Evolutionary conservation across 208 protist genomes (phyloP), one percentile per base, ranked within the genome.

Genomic region (Herpetomonas samuelpessoai): DNA sequence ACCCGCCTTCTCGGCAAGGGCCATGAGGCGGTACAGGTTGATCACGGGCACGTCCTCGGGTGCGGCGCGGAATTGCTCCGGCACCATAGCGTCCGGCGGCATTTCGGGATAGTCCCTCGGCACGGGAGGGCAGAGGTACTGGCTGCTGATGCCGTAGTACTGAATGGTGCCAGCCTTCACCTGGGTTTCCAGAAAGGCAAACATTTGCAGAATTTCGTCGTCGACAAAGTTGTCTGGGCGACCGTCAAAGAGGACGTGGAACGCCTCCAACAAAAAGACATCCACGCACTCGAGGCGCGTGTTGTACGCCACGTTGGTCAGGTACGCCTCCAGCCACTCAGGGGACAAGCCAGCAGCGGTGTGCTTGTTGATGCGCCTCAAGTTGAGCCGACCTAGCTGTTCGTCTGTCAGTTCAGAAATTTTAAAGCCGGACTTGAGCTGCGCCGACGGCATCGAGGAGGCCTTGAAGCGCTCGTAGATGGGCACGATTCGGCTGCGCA

Each of bases 391-490:
- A 26, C 74, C 62, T 51, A 95, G 65, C 65, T 95, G 85, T 14
- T 81, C 73, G 57, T 90, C 83, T 18, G 57, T 83, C 51, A 95
- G 65, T 54, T 95, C 85, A 49, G 68, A 83, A 41, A 92, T 84
- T 51, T 74, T 73, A 57, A 95, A 95, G n/a, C 85, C 88, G 1
- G 79, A 71, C 53, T 92, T 92, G 10, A 95, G 81, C 50, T 85
- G 83, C 58, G 81, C 85, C 4, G 83, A 85, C n/a, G 88, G 88
- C 41, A 95, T 59, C 45, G 85, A 91, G 21, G 88, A 84, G 2
- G 88, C 88, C 65, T 92, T 92, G 71, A 84, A 86, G 44, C 88
- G 88, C 67, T 92, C 88, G 70, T 90, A 92, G 29, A 92, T 73
- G 12, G 88, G 88, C 1, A 89, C 62, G 54, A 95, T 95, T 29